Conservation (phyloP, 83 land plant species). For the Picea engelmannii region DNA sequence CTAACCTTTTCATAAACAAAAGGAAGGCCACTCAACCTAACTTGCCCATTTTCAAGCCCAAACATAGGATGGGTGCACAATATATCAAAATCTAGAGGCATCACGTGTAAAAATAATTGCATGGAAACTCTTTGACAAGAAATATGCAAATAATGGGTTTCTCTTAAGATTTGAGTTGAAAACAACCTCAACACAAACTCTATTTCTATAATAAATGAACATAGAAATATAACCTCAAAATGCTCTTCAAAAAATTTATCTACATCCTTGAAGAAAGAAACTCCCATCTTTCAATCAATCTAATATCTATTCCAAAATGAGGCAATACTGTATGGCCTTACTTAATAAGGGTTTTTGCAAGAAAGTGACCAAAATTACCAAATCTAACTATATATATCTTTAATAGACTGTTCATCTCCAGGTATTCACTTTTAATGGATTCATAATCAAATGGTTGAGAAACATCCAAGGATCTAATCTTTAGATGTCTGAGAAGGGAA, state of each 20-base stretch:
- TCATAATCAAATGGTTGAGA: constrained; percentile 23
- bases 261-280: no score
- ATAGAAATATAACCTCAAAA: constrained; percentile 62
- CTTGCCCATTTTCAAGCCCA: constrained; percentile 53
- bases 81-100: constrained; percentile 41
- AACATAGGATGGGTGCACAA: no score
- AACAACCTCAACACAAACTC: constrained; percentile 41
- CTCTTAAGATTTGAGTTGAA: constrained; percentile 47
- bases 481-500: neutral
- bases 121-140: constrained; percentile 72
- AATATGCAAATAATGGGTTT: constrained; percentile 66
- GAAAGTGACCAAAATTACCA: constrained; percentile 64
- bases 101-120: constrained; percentile 52
- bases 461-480: constrained; percentile 26
- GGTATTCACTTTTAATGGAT: neutral
- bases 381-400: constrained; percentile 20
- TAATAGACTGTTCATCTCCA: constrained; percentile 22
- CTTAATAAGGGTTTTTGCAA: constrained; percentile 43
- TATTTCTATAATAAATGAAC: constrained; percentile 62
- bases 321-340: constrained; percentile 47
- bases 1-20: no score
- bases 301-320: constrained; percentile 62
- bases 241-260: constrained; percentile 84
- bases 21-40: constrained; percentile 32
- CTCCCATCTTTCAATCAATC: constrained; percentile 40